Percentiles rank a stretch among this genome's conserved stretches.
Evolutionary conservation across 2,329 filamentous ascomycete species (phyloP).

Genomic region (Aspergillus japonicus): DNA sequence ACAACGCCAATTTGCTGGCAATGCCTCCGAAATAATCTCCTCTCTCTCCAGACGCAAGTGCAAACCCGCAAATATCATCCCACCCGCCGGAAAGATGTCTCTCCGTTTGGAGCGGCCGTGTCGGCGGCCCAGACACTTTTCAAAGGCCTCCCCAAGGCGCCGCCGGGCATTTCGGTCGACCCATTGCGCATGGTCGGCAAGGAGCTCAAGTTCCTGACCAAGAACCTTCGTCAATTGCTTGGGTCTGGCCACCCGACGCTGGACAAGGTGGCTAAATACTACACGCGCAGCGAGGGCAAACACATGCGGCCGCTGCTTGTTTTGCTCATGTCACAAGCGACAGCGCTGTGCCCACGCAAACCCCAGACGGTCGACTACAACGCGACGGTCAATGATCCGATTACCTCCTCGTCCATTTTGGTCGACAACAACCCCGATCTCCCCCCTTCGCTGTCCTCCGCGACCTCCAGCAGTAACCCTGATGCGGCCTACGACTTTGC

Average conservation of each 20-base stretch:
- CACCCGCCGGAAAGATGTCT: conserved; percentile 39
- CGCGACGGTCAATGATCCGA: conserved; percentile 56
- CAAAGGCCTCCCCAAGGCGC: conserved; percentile 42
- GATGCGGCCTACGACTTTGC: conserved; percentile 38
- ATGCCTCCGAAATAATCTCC: conserved; percentile 40
- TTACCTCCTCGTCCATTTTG: conserved; percentile 63
- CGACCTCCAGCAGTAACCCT: conserved; percentile 27
- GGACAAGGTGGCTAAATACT: conserved; percentile 96
- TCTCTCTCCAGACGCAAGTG: conserved; percentile 22
- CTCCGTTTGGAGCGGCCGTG: conserved; percentile 46
- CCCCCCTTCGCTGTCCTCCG: conserved; percentile 52
- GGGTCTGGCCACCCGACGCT: conserved; percentile 92
- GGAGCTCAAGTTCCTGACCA: conserved; percentile 93
- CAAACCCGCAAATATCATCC: conserved; percentile 42
- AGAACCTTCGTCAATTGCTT: conserved; percentile 88
- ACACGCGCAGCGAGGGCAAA: conserved; percentile 94
- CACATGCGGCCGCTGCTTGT: conserved; percentile 93
- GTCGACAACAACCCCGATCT: conserved; percentile 76
- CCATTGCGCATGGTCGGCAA: conserved; percentile 87
- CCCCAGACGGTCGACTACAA: conserved; percentile 43
- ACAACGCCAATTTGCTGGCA: conserved; percentile 39
- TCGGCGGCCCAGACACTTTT: conserved; percentile 54
- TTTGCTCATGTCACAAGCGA: conserved; percentile 92
- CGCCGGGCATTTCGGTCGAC: conserved; percentile 69
- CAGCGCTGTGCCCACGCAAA: conserved; percentile 70